Base-by-base conservation (phyloP, 2,329 filamentous ascomycete species). In the Cercospora nicotianae region DNA sequence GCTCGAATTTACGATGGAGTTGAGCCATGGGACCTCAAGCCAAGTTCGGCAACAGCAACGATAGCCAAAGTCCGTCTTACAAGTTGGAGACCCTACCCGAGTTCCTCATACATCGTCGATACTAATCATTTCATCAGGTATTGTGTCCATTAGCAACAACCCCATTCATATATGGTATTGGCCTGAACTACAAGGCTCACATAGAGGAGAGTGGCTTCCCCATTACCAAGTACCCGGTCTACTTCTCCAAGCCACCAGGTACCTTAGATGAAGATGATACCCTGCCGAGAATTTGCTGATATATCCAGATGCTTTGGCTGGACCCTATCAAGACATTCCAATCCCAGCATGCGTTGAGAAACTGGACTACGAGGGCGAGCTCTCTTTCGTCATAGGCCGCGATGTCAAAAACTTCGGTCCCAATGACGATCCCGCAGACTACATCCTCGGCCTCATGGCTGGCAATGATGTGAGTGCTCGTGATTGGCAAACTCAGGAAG, bases 331-430 rank as follows among this genome's bases (percentile, higher is more conserved):
- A 26, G 45, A 51, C 5, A 51, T 51, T 26, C 45, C 45, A 6
- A 51, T 51, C 20, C 45, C 45, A 20, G 20, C 18, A 20, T 51
- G 45, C 20, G 45, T 51, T 78, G 83, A 89, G 69, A 83, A 83
- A 60, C 80, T 92, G 18, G 91, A 94, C 80, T 94, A 93, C 79
- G 91, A 94, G 80, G 92, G 90, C 77, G 91, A 94, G 80, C 84
- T 94, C 5, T 89, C 92, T 16, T 83, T 87, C 33, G 82, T 94
- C 12, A 91, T 93, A 69, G 90, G 90, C 39, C 89, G 88, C 78
- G 81, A 85, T 67, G 89, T 87, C 69, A 79, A 81, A 53, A 84
- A 93, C 75, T 87, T 93, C 9, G 20, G 45, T 16, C 77, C 87
- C 1, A 89, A 91, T 78, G 82, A 83, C 1, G 79, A 74, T 26